Evolutionary conservation across 768 basidiomycete species (phyloP), one percentile per base, ranked within the genome.

Genomic region (Macrolepiota dolichaula): DNA sequence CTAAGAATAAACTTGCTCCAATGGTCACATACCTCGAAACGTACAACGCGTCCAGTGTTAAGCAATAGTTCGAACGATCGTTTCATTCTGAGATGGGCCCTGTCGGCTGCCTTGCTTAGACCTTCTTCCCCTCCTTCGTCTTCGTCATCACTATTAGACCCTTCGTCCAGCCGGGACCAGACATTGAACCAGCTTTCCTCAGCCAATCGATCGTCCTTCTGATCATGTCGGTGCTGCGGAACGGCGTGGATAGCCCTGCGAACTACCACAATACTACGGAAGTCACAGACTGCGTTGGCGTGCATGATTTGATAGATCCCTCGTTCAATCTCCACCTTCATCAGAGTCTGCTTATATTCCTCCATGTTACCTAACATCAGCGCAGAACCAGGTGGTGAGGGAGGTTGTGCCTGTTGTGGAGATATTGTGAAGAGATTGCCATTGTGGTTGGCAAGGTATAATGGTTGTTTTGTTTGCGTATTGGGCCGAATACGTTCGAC

Each of bases 41-140:
- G 79, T 55, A 93, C 71, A 13, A 89, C 80, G 32, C 79, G 77
- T 2, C 93, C 93, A 10, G 84, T 85, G 22, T 77, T 81, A 57
- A 94, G 77, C 56, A 88, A 73, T 40, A 96, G 74, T 70, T 95
- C 92, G 64, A 98, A 96, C 2, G 85, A 85, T 50, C 92, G 79
- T 63, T 81, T 80, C 74, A 87, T 82, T 61, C 79, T 80, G 61
- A 87, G 61, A 37, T 72, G 71, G 17, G 65, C 62, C 66, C 78
- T 84, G 67, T 87, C 82, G 24, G 64, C 69, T 13, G 68, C 71
- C 49, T 73, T 76, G 24, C 64, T 70, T 42, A 87, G 66, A 0
- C 73, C 83, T 35, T 79, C 83, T 57, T 85, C 85, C 10, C 88
- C 90, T 7, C 89, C 90, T 51, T 73, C 76, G 67, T 93, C 92